Conservation (phyloP, 139 green algal species). For the Chlorella sp. region DNA sequence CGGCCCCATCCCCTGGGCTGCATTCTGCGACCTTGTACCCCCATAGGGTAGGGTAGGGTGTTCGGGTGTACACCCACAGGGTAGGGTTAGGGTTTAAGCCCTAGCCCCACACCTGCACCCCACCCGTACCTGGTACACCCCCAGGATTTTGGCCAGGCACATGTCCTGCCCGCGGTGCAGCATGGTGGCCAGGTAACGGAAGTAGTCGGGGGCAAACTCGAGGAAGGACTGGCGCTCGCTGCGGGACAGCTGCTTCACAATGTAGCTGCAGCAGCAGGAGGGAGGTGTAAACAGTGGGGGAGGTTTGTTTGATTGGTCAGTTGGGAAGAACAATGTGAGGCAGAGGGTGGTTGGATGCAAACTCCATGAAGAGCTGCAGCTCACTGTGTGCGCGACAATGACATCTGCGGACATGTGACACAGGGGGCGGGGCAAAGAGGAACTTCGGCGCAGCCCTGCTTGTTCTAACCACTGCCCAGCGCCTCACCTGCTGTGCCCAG, state of each 20-base stretch:
- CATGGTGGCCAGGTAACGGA: constrained; percentile 56
- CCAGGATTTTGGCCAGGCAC: constrained; percentile 93
- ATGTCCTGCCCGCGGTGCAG: constrained; percentile 37
- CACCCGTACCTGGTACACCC: constrained; percentile 80
- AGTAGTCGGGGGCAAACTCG: constrained; percentile 89
- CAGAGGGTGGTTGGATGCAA: too few species aligned
- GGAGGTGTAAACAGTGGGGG: background rate
- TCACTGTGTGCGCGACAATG: background rate
- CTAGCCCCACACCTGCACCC: background rate
- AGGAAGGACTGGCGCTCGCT: constrained; percentile 82
- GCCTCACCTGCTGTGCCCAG: too few species aligned
- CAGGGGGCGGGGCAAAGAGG: too few species aligned
- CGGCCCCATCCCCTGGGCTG: too few species aligned
- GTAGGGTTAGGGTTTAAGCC: too few species aligned
- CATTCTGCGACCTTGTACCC: too few species aligned
- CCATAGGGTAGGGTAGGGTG: too few species aligned
- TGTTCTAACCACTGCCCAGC: too few species aligned
- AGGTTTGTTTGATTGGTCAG: too few species aligned
- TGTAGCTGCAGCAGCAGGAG: constrained; percentile 51
- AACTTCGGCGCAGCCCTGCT: too few species aligned
- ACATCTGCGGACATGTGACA: background rate
- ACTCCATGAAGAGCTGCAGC: background rate
- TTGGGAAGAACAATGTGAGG: background rate
- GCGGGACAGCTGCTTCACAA: constrained; percentile 79
- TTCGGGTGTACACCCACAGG: too few species aligned